phyloP scores from a whole-genome alignment of 2,329 filamentous ascomycete species.

The Diaporthe ilicicola region DNA sequence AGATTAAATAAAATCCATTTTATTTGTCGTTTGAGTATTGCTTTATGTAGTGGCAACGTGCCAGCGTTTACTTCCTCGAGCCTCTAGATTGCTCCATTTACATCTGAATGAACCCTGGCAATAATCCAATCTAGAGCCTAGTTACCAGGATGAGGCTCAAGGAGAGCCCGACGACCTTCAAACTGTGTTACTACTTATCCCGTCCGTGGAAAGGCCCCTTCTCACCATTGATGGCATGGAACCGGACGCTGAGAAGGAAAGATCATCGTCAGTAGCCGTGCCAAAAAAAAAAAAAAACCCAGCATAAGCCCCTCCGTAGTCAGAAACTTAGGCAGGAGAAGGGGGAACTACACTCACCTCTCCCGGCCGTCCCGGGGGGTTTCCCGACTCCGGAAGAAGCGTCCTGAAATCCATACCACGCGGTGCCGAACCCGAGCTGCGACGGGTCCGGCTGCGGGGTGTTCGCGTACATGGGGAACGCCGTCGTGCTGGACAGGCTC shows the following conservation, averaged over 20 bases:
- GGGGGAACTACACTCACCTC: neutral
- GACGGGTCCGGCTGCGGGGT: constrained; percentile 21
- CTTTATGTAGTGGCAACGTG: too few relatives aligned
- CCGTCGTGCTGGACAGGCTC: constrained; percentile 10
- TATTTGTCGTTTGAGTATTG: neutral
- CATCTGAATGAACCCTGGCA: too few relatives aligned
- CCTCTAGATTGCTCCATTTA: too few relatives aligned
- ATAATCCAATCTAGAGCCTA: neutral
- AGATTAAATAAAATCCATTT: neutral
- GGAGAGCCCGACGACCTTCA: neutral
- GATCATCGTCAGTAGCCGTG: neutral
- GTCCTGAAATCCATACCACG: constrained; percentile 7
- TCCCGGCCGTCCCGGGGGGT: neutral
- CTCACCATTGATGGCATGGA: neutral
- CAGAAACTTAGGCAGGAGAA: too few relatives aligned
- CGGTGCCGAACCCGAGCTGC: constrained; percentile 28
- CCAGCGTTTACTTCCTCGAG: too few relatives aligned
- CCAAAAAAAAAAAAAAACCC: too few relatives aligned
- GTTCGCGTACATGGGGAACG: constrained; percentile 29
- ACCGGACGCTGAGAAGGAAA: neutral
- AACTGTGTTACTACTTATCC: too few relatives aligned
- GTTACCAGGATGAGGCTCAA: neutral
- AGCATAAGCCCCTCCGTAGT: neutral
- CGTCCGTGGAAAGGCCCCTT: neutral
- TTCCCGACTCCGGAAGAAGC: neutral